Conservation (phyloP, 2,329 filamentous ascomycete species). For the Aspergillus latus region DNA sequence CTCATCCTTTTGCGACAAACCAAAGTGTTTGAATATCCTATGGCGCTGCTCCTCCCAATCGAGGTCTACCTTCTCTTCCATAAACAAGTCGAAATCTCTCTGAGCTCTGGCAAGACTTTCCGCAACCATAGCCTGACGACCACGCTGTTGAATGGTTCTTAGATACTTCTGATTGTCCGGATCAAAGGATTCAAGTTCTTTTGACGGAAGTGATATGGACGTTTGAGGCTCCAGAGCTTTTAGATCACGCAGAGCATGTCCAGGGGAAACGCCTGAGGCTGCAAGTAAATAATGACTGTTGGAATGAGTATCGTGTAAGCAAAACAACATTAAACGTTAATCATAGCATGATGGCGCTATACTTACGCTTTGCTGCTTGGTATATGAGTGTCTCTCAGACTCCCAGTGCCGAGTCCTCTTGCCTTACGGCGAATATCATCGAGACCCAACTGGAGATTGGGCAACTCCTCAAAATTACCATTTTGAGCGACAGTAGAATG, state of each 20-base stretch:
- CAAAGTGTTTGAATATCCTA: slow-evolving; percentile 95
- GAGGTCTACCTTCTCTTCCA: slow-evolving; percentile 91
- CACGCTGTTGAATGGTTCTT: slow-evolving; percentile 82
- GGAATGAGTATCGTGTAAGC: slow-evolving; percentile 9
- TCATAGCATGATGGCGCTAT: not conserved
- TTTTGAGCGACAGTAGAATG: slow-evolving; percentile 61
- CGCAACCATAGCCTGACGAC: slow-evolving; percentile 84
- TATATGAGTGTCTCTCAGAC: slow-evolving; percentile 46
- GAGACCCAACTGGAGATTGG: slow-evolving; percentile 84
- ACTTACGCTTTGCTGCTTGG: slow-evolving; percentile 56
- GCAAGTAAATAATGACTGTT: slow-evolving; percentile 84
- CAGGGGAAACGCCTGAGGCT: slow-evolving; percentile 87
- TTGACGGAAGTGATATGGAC: slow-evolving; percentile 43
- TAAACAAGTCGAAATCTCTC: slow-evolving; percentile 86
- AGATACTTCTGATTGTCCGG: slow-evolving; percentile 70
- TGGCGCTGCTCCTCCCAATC: slow-evolving; percentile 95
- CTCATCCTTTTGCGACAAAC: slow-evolving; percentile 61
- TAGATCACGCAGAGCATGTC: slow-evolving; percentile 80
- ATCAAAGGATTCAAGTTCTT: slow-evolving; percentile 47
- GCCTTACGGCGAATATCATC: slow-evolving; percentile 78
- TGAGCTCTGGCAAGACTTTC: slow-evolving; percentile 86
- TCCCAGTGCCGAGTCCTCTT: slow-evolving; percentile 72
- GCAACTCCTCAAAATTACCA: slow-evolving; percentile 69
- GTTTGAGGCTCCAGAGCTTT: slow-evolving; percentile 73
- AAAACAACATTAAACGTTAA: not conserved